A percentile compares a stretch with the other conserved stretches of the same genome.
These are phyloP conservation scores for Niveomyces coronatus DNA, from an alignment of 2,329 filamentous ascomycete genomes.

Conservation along the genomic window DNA sequence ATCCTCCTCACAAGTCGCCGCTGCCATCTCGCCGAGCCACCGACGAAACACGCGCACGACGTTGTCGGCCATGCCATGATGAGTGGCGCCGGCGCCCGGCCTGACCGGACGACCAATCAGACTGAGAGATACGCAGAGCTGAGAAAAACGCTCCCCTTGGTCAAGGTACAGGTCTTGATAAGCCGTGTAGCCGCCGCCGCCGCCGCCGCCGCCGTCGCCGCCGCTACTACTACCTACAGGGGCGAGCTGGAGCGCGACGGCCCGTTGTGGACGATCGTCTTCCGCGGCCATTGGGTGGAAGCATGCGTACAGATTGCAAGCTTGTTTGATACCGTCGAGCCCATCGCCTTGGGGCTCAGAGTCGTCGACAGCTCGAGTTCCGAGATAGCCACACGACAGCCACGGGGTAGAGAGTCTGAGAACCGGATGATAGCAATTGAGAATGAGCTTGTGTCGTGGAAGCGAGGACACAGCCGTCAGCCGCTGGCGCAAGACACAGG, in stretches of 20 bases:
- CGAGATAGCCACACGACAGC: conserved; percentile 54
- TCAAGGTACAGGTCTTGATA: conserved; percentile 56
- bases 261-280: conserved; percentile 32
- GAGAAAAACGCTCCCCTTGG: conserved; percentile 60
- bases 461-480: conserved; percentile 36
- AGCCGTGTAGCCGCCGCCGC: conserved; percentile 32
- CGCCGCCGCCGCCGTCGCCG: conserved; percentile 12
- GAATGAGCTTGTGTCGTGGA: conserved; percentile 54
- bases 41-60: conserved; percentile 61
- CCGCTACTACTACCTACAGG: conserved; percentile 3
- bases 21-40: conserved; percentile 52
- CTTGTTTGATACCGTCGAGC: conserved; percentile 22
- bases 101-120: conserved; percentile 58
- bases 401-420: conserved; percentile 59
- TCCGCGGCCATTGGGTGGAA: conserved; percentile 56
- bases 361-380: conserved; percentile 25
- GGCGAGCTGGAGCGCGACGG: conserved; percentile 13
- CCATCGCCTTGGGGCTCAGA: conserved; percentile 6
- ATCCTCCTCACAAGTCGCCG: conserved; percentile 1
- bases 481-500: not conserved
- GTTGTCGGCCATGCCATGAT: conserved; percentile 55
- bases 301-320: conserved; percentile 54
- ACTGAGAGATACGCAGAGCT: conserved; percentile 59
- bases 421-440: conserved; percentile 70
- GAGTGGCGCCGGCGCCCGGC: conserved; percentile 47